Evolutionary conservation across 2,329 filamentous ascomycete species (phyloP).

Genomic region (Fusarium brachygibbosum): DNA sequence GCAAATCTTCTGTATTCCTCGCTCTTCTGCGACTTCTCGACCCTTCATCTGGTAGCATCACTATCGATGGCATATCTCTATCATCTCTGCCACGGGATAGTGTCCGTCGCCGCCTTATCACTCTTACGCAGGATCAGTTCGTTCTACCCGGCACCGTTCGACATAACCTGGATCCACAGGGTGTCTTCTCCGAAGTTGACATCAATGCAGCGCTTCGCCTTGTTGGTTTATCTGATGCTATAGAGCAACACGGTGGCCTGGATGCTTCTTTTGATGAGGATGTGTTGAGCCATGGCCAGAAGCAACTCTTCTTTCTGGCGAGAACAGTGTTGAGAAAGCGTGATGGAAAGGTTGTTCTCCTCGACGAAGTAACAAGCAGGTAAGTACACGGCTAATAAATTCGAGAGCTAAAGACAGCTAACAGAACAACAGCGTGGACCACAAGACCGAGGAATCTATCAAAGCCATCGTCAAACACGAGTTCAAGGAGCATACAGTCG

Average conservation of each 20-base stretch:
- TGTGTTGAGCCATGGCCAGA: constrained; percentile 61
- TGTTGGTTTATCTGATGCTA: constrained; percentile 58
- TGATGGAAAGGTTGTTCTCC: constrained; percentile 57
- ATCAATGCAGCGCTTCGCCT: constrained; percentile 59
- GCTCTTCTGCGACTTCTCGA: constrained; percentile 64
- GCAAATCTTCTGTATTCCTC: constrained; percentile 65
- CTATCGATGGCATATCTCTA: constrained; percentile 60
- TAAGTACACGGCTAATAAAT: constrained; percentile 34
- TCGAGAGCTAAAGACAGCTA: neutral
- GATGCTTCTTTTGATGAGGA: constrained; percentile 53
- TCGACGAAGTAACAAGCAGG: constrained; percentile 59
- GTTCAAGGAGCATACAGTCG: constrained; percentile 64
- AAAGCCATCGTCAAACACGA: constrained; percentile 52
- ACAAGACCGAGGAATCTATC: constrained; percentile 52
- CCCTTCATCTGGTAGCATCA: constrained; percentile 54
- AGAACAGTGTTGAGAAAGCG: constrained; percentile 59
- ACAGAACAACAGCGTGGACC: constrained; percentile 50
- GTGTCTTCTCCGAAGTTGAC: constrained; percentile 50
- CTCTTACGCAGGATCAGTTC: constrained; percentile 65
- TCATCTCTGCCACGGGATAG: constrained; percentile 57
- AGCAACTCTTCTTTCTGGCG: constrained; percentile 65
- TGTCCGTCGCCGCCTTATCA: constrained; percentile 60
- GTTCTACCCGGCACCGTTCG: constrained; percentile 62
- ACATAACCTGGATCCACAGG: constrained; percentile 62
- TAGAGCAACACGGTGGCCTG: constrained; percentile 57